These are phyloP conservation scores for Glycine tomentella DNA, from an alignment of 306 rosid species.

Conservation along the genomic window DNA sequence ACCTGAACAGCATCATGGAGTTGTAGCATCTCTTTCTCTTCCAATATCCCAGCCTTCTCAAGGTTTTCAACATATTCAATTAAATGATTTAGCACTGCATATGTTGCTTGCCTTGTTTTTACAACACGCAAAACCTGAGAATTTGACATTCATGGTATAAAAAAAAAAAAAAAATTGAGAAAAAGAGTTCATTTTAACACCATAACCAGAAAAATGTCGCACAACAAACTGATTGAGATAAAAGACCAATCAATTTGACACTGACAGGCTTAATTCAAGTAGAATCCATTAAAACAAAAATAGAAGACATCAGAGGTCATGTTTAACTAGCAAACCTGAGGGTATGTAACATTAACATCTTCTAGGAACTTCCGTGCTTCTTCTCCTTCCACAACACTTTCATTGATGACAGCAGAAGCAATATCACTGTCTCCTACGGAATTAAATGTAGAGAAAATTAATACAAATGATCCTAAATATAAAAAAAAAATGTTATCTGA, in stretches of 20 bases:
- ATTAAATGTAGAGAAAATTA: slow-evolving; percentile 26
- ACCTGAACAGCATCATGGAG: slow-evolving; percentile 97
- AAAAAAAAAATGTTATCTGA: slow-evolving; percentile 11
- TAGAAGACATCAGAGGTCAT: not conserved
- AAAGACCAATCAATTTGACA: slow-evolving; percentile 31
- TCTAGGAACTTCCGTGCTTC: slow-evolving; percentile 83
- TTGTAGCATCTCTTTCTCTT: slow-evolving; percentile 92
- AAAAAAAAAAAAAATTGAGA: slow-evolving; percentile 9
- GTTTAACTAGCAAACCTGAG: too few species aligned
- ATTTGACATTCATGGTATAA: slow-evolving; percentile 20
- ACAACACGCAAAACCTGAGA: slow-evolving; percentile 83
- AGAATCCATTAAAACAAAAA: slow-evolving; percentile 31
- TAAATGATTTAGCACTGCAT: slow-evolving; percentile 79
- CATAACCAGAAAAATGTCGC: slow-evolving; percentile 22
- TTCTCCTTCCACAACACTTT: slow-evolving; percentile 82
- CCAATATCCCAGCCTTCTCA: slow-evolving; percentile 86
- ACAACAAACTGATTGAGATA: slow-evolving; percentile 6
- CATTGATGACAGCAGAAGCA: slow-evolving; percentile 75
- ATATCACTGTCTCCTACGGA: slow-evolving; percentile 75
- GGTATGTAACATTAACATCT: slow-evolving; percentile 81
- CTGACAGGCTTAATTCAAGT: slow-evolving; percentile 25
- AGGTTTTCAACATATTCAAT: slow-evolving; percentile 82
- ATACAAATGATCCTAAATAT: slow-evolving; percentile 23
- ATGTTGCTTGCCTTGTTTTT: slow-evolving; percentile 91
- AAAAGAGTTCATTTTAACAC: slow-evolving; percentile 27